phyloP scores from a whole-genome alignment of 352 stramenopile species.

The Phytophthora multivora region DNA sequence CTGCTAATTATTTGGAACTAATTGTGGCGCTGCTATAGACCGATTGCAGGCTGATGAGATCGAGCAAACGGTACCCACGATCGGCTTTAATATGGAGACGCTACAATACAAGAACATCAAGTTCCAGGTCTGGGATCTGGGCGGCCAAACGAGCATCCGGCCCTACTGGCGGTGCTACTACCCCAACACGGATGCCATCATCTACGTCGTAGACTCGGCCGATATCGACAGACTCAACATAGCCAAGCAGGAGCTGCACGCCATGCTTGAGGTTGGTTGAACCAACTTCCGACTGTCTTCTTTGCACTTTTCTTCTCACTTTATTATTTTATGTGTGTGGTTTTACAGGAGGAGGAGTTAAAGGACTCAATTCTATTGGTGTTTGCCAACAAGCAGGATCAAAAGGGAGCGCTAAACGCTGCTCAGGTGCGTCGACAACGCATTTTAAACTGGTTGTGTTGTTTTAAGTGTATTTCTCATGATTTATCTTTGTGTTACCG shows the following conservation, averaged over 20 bases:
- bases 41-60: slow-evolving; percentile 92
- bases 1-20: not conserved
- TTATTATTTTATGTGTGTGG: not conserved
- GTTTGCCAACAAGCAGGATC: slow-evolving; percentile 99
- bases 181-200: slow-evolving; percentile 98
- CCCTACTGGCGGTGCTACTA: slow-evolving; percentile 99
- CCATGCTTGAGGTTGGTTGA: slow-evolving; percentile 93
- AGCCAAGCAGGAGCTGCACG: slow-evolving; percentile 97
- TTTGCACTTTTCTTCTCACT: slow-evolving; percentile 3
- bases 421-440: slow-evolving; percentile 59
- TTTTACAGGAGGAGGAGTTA: slow-evolving; percentile 96
- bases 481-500: not conserved
- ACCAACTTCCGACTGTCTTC: not conserved
- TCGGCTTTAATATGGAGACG: slow-evolving; percentile 97
- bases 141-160: slow-evolving; percentile 99
- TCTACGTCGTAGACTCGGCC: slow-evolving; percentile 96
- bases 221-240: slow-evolving; percentile 97
- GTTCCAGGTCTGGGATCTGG: slow-evolving; percentile 99
- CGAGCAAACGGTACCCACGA: slow-evolving; percentile 99
- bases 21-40: slow-evolving; percentile 42
- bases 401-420: slow-evolving; percentile 93
- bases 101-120: slow-evolving; percentile 94
- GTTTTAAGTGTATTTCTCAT: slow-evolving; percentile 1
- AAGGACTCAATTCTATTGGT: slow-evolving; percentile 99
- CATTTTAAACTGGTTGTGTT: not conserved